phyloP scores from a whole-genome alignment of 495 filamentous ascomycete species.

The Trichoderma orchidacearum region DNA sequence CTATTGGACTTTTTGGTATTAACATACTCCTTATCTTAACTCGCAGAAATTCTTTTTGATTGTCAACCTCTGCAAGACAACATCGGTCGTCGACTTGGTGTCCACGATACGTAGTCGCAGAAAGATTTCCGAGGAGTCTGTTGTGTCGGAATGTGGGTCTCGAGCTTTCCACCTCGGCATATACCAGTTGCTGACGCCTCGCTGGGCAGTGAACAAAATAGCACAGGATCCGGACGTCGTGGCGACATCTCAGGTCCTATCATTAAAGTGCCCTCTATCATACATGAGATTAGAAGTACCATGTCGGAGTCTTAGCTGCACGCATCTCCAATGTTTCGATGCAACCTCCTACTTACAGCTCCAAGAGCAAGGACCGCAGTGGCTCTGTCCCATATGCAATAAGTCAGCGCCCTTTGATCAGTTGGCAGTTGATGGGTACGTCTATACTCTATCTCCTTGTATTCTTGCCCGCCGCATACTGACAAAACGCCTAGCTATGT shows the following conservation, averaged over 20 bases:
- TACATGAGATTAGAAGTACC: slow-evolving; percentile 70
- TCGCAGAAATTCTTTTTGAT: slow-evolving; percentile 64
- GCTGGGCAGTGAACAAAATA: slow-evolving; percentile 53
- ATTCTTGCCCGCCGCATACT: slow-evolving; percentile 3
- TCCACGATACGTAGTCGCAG: slow-evolving; percentile 47
- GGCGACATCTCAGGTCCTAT: slow-evolving; percentile 74
- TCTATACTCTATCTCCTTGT: slow-evolving; percentile 3
- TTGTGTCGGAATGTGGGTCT: slow-evolving; percentile 69
- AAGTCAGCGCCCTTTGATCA: slow-evolving; percentile 69
- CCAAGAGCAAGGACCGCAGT: slow-evolving; percentile 91
- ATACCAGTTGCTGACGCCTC: background rate
- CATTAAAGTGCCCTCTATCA: slow-evolving; percentile 82
- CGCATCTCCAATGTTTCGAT: slow-evolving; percentile 91
- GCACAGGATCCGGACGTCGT: slow-evolving; percentile 80
- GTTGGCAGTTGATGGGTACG: slow-evolving; percentile 77
- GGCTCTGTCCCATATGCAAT: slow-evolving; percentile 86
- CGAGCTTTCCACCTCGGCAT: background rate
- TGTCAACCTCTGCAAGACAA: slow-evolving; percentile 58
- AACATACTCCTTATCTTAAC: background rate
- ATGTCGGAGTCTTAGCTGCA: slow-evolving; percentile 65
- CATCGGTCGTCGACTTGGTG: slow-evolving; percentile 61
- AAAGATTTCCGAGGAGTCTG: slow-evolving; percentile 66
- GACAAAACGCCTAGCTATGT: slow-evolving; percentile 55
- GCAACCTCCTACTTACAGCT: slow-evolving; percentile 84
- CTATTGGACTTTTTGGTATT: background rate